phyloP scores from a whole-genome alignment of 2,329 filamentous ascomycete genomes.

The Colletotrichum abscissum region DNA sequence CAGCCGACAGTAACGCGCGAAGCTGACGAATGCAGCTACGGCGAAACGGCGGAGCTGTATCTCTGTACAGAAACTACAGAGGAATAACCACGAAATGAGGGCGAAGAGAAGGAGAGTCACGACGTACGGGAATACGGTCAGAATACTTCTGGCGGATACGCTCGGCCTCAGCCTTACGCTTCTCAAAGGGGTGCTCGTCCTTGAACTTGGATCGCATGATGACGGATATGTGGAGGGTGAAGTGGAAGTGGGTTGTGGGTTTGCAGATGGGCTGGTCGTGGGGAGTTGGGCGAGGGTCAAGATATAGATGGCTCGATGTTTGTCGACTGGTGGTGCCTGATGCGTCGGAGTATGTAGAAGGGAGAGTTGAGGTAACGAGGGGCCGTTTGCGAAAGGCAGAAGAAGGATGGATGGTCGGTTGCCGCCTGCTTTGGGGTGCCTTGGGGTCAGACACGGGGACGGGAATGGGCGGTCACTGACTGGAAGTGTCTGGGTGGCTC shows the following conservation, averaged over 20 bases:
- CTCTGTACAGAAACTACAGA: not conserved
- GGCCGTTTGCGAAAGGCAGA: slow-evolving; percentile 36
- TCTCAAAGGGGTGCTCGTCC: slow-evolving; percentile 99
- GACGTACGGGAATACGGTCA: slow-evolving; percentile 93
- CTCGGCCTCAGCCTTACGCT: slow-evolving; percentile 99
- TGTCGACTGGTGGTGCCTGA: slow-evolving; percentile 31
- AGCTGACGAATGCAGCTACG: slow-evolving; percentile 12
- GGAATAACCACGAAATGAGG: not conserved
- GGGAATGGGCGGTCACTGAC: slow-evolving; percentile 37
- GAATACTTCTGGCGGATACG: slow-evolving; percentile 99
- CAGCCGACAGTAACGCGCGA: slow-evolving; percentile 26
- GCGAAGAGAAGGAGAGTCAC: slow-evolving; percentile 1
- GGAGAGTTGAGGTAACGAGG: slow-evolving; percentile 33
- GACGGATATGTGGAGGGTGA: slow-evolving; percentile 49
- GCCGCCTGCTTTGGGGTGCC: slow-evolving; percentile 34
- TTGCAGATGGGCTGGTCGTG: slow-evolving; percentile 19
- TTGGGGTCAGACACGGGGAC: slow-evolving; percentile 32
- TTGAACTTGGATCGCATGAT: slow-evolving; percentile 99
- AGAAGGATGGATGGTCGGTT: slow-evolving; percentile 29
- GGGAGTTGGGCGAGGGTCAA: slow-evolving; percentile 25
- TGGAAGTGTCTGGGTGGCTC: slow-evolving; percentile 26
- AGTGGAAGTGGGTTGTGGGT: slow-evolving; percentile 34
- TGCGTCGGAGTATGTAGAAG: slow-evolving; percentile 36
- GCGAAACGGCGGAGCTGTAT: not conserved
- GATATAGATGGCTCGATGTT: slow-evolving; percentile 33